phyloP scores from a whole-genome alignment of 2,329 filamentous ascomycete genomes.

The Thelonectria discophora region DNA sequence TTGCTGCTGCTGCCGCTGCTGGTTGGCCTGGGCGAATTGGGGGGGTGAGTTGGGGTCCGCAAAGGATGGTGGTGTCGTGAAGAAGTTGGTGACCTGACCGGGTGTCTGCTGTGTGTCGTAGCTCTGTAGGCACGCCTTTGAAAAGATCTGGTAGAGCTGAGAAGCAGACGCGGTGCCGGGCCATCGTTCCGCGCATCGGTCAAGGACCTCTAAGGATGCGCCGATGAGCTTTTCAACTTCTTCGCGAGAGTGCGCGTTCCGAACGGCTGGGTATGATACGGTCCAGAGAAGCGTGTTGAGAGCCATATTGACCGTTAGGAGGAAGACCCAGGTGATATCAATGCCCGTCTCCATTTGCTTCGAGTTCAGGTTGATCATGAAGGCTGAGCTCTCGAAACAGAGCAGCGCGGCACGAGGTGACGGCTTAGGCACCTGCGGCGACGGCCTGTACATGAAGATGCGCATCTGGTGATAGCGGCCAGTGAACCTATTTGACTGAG shows the following conservation, averaged over 20 bases:
- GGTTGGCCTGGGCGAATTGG: constrained; percentile 43
- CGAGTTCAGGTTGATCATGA: constrained; percentile 82
- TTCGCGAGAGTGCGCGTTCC: constrained; percentile 74
- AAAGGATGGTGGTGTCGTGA: constrained; percentile 47
- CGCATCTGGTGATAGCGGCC: constrained; percentile 86
- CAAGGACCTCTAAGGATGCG: constrained; percentile 79
- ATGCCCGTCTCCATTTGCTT: constrained; percentile 79
- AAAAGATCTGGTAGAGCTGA: constrained; percentile 86
- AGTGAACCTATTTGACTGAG: constrained; percentile 61
- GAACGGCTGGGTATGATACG: constrained; percentile 85
- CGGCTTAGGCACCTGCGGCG: constrained; percentile 89
- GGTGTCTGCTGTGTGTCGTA: constrained; percentile 69
- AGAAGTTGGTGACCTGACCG: constrained; percentile 42
- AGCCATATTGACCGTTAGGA: constrained; percentile 88
- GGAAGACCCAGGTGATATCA: constrained; percentile 94
- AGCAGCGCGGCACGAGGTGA: constrained; percentile 79
- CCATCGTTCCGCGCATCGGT: constrained; percentile 86
- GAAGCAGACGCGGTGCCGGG: constrained; percentile 87
- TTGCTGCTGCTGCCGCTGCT: constrained; percentile 14
- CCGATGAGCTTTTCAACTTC: constrained; percentile 80
- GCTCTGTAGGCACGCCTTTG: constrained; percentile 85
- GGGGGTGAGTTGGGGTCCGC: constrained; percentile 46
- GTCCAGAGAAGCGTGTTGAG: constrained; percentile 93
- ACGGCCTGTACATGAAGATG: constrained; percentile 87
- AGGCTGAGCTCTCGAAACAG: constrained; percentile 84